A percentile compares a stretch with the other conserved stretches of the same genome.
Conservation (phyloP, 495 filamentous ascomycete genomes). For the Copromyces sp. region DNA sequence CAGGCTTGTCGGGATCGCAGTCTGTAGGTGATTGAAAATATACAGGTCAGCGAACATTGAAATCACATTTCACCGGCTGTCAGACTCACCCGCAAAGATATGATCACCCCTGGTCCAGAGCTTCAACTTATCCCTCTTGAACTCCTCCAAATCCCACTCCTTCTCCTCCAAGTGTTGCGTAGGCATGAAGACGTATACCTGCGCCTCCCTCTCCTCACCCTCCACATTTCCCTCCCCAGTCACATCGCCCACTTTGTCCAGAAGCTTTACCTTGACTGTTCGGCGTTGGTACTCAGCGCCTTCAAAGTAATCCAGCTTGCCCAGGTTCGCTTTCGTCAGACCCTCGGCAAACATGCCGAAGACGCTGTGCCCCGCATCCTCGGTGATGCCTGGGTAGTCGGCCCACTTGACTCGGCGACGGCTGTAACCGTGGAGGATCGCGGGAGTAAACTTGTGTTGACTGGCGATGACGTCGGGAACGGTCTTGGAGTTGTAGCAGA, state of each 20-base stretch:
- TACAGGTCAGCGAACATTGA: no score
- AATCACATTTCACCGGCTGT: no score
- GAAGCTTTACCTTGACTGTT: constrained; percentile 47
- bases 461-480: constrained; percentile 15
- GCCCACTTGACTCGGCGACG: constrained; percentile 47
- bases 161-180: constrained; percentile 43
- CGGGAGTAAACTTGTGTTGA: constrained; percentile 56
- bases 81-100: constrained; percentile 26
- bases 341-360: constrained; percentile 73
- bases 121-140: constrained; percentile 55
- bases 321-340: constrained; percentile 64
- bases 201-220: constrained; percentile 47
- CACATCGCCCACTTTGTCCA: constrained; percentile 32
- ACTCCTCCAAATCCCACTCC: constrained; percentile 79
- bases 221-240: constrained; percentile 36
- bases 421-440: constrained; percentile 60
- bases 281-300: constrained; percentile 60
- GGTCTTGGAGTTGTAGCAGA: constrained; percentile 52
- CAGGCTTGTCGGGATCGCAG: no score
- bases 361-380: constrained; percentile 46
- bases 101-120: constrained; percentile 37
- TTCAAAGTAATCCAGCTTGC: constrained; percentile 75
- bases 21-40: no score
- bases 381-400: constrained; percentile 81
- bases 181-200: constrained; percentile 70